phyloP scores from a whole-genome alignment of 495 filamentous ascomycete species.

The Hypoxylon rickii region DNA sequence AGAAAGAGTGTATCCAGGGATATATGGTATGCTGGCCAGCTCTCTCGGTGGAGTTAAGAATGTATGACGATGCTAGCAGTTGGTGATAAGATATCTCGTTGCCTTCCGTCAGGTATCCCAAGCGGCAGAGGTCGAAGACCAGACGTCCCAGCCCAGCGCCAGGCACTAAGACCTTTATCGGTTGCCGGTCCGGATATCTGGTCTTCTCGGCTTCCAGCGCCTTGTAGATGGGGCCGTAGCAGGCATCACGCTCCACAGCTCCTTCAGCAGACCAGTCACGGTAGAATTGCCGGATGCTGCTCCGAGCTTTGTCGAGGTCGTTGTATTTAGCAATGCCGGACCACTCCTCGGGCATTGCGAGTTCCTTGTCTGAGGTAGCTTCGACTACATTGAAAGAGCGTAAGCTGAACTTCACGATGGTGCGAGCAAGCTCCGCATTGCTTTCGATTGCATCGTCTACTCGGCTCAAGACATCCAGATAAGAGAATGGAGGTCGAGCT shows the following conservation, averaged over 20 bases:
- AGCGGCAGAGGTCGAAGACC: conserved; percentile 78
- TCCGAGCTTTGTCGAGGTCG: conserved; percentile 88
- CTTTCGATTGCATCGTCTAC: conserved; percentile 88
- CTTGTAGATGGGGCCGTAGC: conserved; percentile 71
- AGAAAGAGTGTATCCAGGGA: conserved; percentile 81
- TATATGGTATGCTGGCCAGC: conserved; percentile 67
- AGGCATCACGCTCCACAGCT: conserved; percentile 68
- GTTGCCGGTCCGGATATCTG: conserved; percentile 9
- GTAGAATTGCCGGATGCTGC: conserved; percentile 89
- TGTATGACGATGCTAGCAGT: conserved; percentile 81
- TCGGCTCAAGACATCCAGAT: conserved; percentile 72
- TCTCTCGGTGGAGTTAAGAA: conserved; percentile 67
- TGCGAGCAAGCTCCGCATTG: conserved; percentile 81
- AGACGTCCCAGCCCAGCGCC: conserved; percentile 81
- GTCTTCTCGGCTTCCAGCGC: conserved; percentile 63
- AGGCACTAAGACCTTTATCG: conserved; percentile 70
- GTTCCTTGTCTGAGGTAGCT: conserved; percentile 20
- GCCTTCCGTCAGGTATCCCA: conserved; percentile 78
- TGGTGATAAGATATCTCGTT: conserved; percentile 98
- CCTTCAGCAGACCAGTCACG: conserved; percentile 93
- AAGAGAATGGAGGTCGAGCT: conserved; percentile 76
- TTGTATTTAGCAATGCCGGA: conserved; percentile 63
- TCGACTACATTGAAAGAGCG: conserved; percentile 62
- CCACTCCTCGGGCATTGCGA: conserved; percentile 58
- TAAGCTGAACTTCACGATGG: conserved; percentile 70